A percentile compares a stretch with the other conserved stretches of the same genome.
Evolutionary conservation across 1,139 yeast genomes (phyloP).

Genomic region (Pichia sp.): DNA sequence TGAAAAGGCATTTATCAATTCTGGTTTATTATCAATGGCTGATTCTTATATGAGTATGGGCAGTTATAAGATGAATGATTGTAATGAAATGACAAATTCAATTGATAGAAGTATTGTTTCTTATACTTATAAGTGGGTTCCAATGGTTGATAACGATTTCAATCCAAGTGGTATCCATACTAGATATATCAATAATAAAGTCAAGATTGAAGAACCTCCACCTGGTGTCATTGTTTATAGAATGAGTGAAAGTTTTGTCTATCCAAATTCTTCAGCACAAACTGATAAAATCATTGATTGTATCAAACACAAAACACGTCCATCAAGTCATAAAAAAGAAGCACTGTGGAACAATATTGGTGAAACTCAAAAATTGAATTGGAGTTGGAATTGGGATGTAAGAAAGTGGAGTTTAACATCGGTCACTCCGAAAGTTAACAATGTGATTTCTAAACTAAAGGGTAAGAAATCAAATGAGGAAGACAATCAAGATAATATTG

Average conservation of each 20-base stretch:
- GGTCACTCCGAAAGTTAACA: background rate
- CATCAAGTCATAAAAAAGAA: constrained; percentile 65
- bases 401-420: background rate
- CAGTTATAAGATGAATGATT: constrained; percentile 8
- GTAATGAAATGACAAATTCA: background rate
- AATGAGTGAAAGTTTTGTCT: constrained; percentile 77
- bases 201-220: constrained; percentile 74
- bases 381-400: constrained; percentile 9
- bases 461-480: background rate
- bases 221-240: constrained; percentile 88
- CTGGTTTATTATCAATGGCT: constrained; percentile 10
- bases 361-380: constrained; percentile 5
- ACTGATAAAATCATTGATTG: constrained; percentile 69
- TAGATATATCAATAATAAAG: constrained; percentile 48
- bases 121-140: constrained; percentile 80
- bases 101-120: constrained; percentile 7
- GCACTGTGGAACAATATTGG: constrained; percentile 80
- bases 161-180: constrained; percentile 29
- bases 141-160: constrained; percentile 48
- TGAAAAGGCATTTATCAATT: constrained; percentile 30
- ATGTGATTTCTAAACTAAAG: constrained; percentile 5
- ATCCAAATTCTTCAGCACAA: constrained; percentile 78
- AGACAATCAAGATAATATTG: background rate
- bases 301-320: constrained; percentile 57
- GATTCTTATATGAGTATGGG: constrained; percentile 14